Evolutionary conservation across 2,329 filamentous ascomycete genomes (phyloP).

Genomic region (Trichoderma koningiopsis): DNA sequence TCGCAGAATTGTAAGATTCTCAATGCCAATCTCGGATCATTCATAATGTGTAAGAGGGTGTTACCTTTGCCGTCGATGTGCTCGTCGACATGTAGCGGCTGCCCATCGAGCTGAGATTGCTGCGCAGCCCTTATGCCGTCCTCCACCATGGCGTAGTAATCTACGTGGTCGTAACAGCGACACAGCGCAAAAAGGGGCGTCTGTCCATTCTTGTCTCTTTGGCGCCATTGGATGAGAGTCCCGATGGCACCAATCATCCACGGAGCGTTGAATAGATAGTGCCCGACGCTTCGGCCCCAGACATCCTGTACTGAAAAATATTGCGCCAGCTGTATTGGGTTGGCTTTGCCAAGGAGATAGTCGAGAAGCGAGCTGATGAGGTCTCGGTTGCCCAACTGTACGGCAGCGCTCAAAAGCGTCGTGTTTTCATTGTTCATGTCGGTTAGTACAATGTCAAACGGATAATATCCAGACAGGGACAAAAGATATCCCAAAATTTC

Average conservation of each 20-base stretch:
- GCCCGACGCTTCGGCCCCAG: conserved; percentile 86
- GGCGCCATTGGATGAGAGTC: conserved; percentile 78
- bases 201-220: conserved; percentile 94
- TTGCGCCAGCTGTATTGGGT: conserved; percentile 57
- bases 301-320: conserved; percentile 80
- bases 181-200: conserved; percentile 96
- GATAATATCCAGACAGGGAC: conserved; percentile 74
- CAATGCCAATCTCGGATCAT: conserved; percentile 75
- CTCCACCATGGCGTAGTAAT: conserved; percentile 87
- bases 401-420: conserved; percentile 83
- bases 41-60: conserved; percentile 92
- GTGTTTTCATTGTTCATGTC: conserved; percentile 90
- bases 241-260: conserved; percentile 77
- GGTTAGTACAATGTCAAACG: conserved; percentile 69
- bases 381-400: conserved; percentile 77
- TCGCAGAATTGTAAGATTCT: conserved; percentile 82
- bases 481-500: conserved; percentile 79
- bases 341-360: conserved; percentile 63
- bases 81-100: conserved; percentile 85
- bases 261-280: conserved; percentile 93
- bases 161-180: conserved; percentile 88
- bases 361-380: conserved; percentile 76
- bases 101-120: conserved; percentile 71
- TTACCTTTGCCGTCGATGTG: conserved; percentile 94
- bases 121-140: conserved; percentile 76